Conservation (phyloP, 192 early-diverging fungal genomes). For the Podila horticola region DNA sequence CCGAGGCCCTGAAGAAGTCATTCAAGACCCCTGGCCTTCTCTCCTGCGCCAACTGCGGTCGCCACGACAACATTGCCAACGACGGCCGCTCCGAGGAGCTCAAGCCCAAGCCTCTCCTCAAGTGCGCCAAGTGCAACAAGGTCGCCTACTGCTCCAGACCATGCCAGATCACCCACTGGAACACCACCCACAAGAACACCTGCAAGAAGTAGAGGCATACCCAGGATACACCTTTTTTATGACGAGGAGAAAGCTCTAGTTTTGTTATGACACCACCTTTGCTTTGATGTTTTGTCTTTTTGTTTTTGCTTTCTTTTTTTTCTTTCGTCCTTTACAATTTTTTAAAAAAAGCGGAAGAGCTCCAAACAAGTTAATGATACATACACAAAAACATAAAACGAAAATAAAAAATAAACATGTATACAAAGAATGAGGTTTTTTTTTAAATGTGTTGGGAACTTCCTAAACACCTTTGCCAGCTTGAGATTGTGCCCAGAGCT, state of each 20-base stretch:
- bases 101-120: constrained; percentile 56
- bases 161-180: constrained; percentile 68
- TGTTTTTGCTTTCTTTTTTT: constrained; percentile 5
- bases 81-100: constrained; percentile 38
- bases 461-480: constrained; percentile 12
- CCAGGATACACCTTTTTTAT: too few species aligned
- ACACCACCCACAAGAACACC: constrained; percentile 57
- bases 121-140: constrained; percentile 62
- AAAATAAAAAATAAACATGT: background rate
- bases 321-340: constrained; percentile 1
- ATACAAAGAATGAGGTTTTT: background rate
- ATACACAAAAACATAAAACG: background rate
- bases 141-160: constrained; percentile 69
- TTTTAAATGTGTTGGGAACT: background rate
- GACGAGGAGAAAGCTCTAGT: too few species aligned
- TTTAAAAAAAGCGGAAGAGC: constrained; percentile 1
- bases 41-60: constrained; percentile 60
- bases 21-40: constrained; percentile 55
- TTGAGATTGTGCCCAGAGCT: constrained; percentile 45
- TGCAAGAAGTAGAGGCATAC: constrained; percentile 53
- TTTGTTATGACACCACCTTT: background rate
- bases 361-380: too few species aligned
- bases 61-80: constrained; percentile 50
- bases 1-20: constrained; percentile 44
- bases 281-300: background rate